Base-by-base conservation (phyloP, 192 early-diverging fungal genomes). In the Coemansia sp. region DNA sequence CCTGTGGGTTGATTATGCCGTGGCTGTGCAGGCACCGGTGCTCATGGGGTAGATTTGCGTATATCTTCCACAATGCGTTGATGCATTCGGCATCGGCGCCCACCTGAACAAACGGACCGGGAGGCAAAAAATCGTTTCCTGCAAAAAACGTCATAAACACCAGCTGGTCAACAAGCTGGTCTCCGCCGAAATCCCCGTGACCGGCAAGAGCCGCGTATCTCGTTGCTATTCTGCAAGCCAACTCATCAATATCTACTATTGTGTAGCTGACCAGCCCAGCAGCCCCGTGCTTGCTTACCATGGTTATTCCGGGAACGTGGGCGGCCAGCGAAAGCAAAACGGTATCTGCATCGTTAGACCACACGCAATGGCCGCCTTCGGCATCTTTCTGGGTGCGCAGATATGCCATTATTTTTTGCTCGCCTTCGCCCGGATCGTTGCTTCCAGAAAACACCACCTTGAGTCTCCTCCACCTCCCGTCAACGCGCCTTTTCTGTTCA, bases 391-490 rank as follows among this genome's bases (percentile, higher is more conserved):
- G 79, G 1, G 85, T 72, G 22, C 96, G 88, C 56, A 99, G 91
- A 56, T 90, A 98, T 67, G 94, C 93, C 92, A 97, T 96, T 62
- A 99, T 97, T 79, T 99, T 99, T 69, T 99, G 97, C 75, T 99
- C 97, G 36, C 97, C 97, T 75, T 99, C 97, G 49, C 97, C 97
- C 5, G 96, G 95, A 7, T 95, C 94, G 33, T 86, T 86, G 16
- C 90, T 90, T 29, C 95, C 97, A 18, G 96, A 97, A 1, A 99
- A 76, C 34, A 99, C 85, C 28, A 99, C 89, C 65, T 93, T 86
- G 32, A 98, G 83, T 25, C 87, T 75, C 38, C 80, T 74, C 94
- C 97, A 97, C 54, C 85, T 87, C 5, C 87, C 77, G 49, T 96
- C 92, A 38, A 85, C 86, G 2, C 85, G 85, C 1, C 94, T 82